Base-by-base conservation (phyloP, 129 eudicot species). In the Artemisia argyi region DNA sequence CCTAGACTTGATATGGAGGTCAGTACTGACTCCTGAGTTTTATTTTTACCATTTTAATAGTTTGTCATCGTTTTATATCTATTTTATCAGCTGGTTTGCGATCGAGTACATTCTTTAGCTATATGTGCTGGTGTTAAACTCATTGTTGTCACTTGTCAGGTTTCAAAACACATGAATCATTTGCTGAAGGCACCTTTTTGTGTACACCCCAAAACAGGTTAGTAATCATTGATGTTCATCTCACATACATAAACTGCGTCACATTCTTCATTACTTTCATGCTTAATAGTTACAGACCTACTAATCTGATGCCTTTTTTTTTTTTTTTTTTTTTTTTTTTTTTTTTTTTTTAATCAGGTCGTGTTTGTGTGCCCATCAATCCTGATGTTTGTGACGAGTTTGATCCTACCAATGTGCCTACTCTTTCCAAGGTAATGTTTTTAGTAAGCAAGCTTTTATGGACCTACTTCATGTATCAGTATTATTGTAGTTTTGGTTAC, bases 1-100 rank as follows among this genome's bases (percentile, higher is more conserved):
- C 99, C 99, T 5, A 86, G 99, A 86, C 87, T 95, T 75, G 99
- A 95, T 86, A 84, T 91, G 88, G 97, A 85, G 99, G 97, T 95
- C 74, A 46, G 82, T 72, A 42, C 35, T 72, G 28, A 46, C 79
- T 71, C 30, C 35, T 72, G 28, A 49, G n/a, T 44, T 18, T 32
- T 74, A 5, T 28, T 30, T 66, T 55, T 7, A 54, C n/a, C 28
- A 58, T 30, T 12, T 68, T 10, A 15, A 16, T 47, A 54, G 32
- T 32, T 51, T 4, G 17, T 62, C 57, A 35, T 57, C n/a, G n/a
- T 7, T 39, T 39, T 39, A 7, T 6, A 39, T 39, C 46, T 39
- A 39, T 39, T 39, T 7, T 7, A 7, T 39, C 46, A 39, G 47
- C 51, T 22, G 32, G 24, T 56, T 7, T 52, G 76, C 68, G 63